Evolutionary conservation across 2,329 filamentous ascomycete genomes (phyloP).

Genomic region (Botrytis medusae): DNA sequence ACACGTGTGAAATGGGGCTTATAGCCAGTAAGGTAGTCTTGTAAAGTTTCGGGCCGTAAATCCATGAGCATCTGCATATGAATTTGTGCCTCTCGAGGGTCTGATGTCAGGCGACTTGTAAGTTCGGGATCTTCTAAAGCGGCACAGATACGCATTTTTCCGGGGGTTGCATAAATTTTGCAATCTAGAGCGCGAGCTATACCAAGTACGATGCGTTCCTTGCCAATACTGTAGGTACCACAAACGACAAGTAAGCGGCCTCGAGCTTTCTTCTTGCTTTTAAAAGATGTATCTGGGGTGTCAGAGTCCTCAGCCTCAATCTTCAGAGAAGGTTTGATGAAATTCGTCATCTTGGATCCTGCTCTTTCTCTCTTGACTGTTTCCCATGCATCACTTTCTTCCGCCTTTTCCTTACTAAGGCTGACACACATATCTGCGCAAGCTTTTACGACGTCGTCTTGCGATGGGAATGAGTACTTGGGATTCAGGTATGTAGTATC

Average conservation of each 20-base stretch:
- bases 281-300: slow-evolving; percentile 28
- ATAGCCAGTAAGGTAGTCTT: slow-evolving; percentile 81
- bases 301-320: slow-evolving; percentile 32
- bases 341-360: slow-evolving; percentile 61
- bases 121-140: slow-evolving; percentile 87
- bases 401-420: slow-evolving; percentile 64
- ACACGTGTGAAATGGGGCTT: slow-evolving; percentile 81
- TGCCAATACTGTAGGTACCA: slow-evolving; percentile 96
- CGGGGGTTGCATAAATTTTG: slow-evolving; percentile 84
- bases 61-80: slow-evolving; percentile 98
- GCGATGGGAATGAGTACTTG: slow-evolving; percentile 89
- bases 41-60: slow-evolving; percentile 84
- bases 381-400: slow-evolving; percentile 57
- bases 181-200: slow-evolving; percentile 82
- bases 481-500: slow-evolving; percentile 97
- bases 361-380: slow-evolving; percentile 54
- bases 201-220: slow-evolving; percentile 91
- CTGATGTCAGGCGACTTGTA: slow-evolving; percentile 69
- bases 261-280: slow-evolving; percentile 42
- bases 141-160: slow-evolving; percentile 80
- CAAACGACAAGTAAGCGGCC: slow-evolving; percentile 86
- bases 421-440: slow-evolving; percentile 86
- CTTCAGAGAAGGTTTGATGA: slow-evolving; percentile 48
- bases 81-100: slow-evolving; percentile 85
- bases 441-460: slow-evolving; percentile 81